phyloP scores from a whole-genome alignment of 2,329 filamentous ascomycete genomes.

The Penicillium concentricum region DNA sequence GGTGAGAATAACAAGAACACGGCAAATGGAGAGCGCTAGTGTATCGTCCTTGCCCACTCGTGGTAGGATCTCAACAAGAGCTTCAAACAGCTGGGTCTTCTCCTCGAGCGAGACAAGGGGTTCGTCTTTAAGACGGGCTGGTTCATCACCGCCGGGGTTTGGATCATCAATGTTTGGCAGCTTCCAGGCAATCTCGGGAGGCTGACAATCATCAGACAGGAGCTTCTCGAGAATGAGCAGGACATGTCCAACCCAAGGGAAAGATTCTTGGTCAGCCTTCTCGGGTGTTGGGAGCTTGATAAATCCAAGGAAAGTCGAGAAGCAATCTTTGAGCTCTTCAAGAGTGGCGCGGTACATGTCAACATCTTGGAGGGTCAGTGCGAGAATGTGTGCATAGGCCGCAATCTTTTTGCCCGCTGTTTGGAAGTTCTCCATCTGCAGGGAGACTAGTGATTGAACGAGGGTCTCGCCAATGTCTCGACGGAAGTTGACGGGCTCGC shows the following conservation, averaged over 20 bases:
- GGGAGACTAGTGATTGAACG: slow-evolving; percentile 74
- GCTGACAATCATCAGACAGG: slow-evolving; percentile 84
- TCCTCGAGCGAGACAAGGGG: slow-evolving; percentile 63
- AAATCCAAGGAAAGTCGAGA: slow-evolving; percentile 73
- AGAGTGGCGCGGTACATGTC: slow-evolving; percentile 77
- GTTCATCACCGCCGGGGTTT: slow-evolving; percentile 51
- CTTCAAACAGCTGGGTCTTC: slow-evolving; percentile 69
- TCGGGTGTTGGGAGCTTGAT: slow-evolving; percentile 64
- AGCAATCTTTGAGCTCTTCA: slow-evolving; percentile 71
- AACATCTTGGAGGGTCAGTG: slow-evolving; percentile 78
- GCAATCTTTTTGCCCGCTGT: slow-evolving; percentile 69
- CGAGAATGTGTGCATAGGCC: slow-evolving; percentile 88
- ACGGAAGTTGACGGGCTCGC: slow-evolving; percentile 57
- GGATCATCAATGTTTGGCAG: slow-evolving; percentile 50
- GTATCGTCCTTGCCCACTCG: slow-evolving; percentile 83
- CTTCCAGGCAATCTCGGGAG: slow-evolving; percentile 70
- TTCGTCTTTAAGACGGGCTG: slow-evolving; percentile 58
- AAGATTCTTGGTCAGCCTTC: slow-evolving; percentile 71
- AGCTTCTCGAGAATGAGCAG: slow-evolving; percentile 87
- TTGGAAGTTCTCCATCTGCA: slow-evolving; percentile 58
- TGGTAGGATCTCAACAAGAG: slow-evolving; percentile 79
- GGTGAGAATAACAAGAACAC: slow-evolving; percentile 84
- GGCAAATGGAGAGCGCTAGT: slow-evolving; percentile 76
- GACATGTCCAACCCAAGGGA: slow-evolving; percentile 89
- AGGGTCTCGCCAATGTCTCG: slow-evolving; percentile 80